Conservation (phyloP, 2,329 filamentous ascomycete species). For the Venturia nashicola region DNA sequence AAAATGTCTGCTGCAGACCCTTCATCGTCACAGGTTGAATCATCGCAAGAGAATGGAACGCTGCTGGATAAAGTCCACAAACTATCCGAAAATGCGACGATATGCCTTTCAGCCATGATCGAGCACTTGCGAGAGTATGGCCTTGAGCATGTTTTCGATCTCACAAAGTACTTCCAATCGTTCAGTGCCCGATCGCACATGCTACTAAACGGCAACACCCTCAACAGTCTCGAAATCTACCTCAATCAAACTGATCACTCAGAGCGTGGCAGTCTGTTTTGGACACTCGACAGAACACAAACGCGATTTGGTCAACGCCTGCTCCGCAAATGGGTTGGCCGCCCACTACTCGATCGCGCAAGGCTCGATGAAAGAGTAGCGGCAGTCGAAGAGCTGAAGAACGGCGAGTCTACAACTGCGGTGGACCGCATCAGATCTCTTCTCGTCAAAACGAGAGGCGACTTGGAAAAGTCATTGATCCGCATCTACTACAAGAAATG, state of each 20-base stretch:
- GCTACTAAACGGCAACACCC: constrained; percentile 87
- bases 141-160: constrained; percentile 84
- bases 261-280: constrained; percentile 81
- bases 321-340: constrained; percentile 87
- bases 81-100: constrained; percentile 72
- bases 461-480: constrained; percentile 86
- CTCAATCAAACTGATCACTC: constrained; percentile 83
- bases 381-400: constrained; percentile 76
- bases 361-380: constrained; percentile 66
- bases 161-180: constrained; percentile 94
- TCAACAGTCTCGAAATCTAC: constrained; percentile 91
- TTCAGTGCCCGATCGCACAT: constrained; percentile 93
- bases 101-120: constrained; percentile 95
- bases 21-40: too few relatives aligned
- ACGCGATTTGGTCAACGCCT: constrained; percentile 82
- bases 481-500: constrained; percentile 97
- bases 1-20: too few relatives aligned
- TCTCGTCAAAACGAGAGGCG: constrained; percentile 53
- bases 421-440: constrained; percentile 65
- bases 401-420: constrained; percentile 50
- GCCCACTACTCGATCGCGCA: constrained; percentile 67
- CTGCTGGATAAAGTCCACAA: constrained; percentile 80
- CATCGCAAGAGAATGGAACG: too few relatives aligned
- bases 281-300: constrained; percentile 84
- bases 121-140: constrained; percentile 84